A percentile compares a stretch with the other conserved stretches of the same genome.
These are phyloP conservation scores for Hymenoscyphus infarciens DNA, from an alignment of 2,329 filamentous ascomycete species.

Conservation along the genomic window DNA sequence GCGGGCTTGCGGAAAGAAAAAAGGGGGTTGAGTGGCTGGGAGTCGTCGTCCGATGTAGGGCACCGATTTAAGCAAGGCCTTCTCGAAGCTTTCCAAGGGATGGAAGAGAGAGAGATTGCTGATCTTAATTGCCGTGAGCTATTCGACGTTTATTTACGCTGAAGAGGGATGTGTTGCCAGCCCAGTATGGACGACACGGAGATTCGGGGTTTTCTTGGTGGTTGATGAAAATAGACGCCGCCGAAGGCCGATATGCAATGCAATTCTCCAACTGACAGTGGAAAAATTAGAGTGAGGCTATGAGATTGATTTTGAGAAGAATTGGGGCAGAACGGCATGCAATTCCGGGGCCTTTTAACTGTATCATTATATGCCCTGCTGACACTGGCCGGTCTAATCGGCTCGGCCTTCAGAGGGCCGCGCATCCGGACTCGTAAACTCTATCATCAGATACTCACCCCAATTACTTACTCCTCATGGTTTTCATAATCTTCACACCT, in stretches of 20 bases:
- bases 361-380: conserved; percentile 2
- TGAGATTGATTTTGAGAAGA: background rate
- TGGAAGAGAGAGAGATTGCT: background rate
- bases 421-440: background rate
- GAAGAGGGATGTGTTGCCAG: background rate
- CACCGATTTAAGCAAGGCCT: background rate
- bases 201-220: background rate
- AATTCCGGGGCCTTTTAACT: background rate
- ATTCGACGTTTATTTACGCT: background rate
- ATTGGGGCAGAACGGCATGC: background rate
- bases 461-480: background rate
- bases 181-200: background rate
- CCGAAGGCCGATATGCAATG: background rate
- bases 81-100: background rate
- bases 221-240: background rate
- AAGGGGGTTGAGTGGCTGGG: background rate
- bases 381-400: background rate
- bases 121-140: background rate
- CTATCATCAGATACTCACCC: background rate
- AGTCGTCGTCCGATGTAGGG: background rate
- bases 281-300: background rate
- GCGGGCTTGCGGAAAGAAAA: background rate
- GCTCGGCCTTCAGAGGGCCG: background rate
- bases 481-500: background rate
- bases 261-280: background rate